A percentile compares a stretch with the other conserved stretches of the same genome.
Evolutionary conservation across 2,329 filamentous ascomycete genomes (phyloP).

Genomic region (Aspergillus novoparasiticus): DNA sequence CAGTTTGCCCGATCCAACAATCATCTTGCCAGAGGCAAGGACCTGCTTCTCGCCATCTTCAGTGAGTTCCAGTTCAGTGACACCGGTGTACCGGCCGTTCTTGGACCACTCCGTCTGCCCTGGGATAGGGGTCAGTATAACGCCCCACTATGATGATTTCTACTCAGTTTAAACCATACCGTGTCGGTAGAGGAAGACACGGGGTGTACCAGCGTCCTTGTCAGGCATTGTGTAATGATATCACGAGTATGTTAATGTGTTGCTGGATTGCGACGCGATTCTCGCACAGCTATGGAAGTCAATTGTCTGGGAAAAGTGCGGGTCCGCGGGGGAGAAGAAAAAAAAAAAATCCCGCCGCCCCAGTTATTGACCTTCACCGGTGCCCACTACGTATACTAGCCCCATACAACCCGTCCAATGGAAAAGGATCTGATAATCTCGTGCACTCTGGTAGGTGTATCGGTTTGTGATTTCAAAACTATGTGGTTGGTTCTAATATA

Average conservation of each 20-base stretch:
- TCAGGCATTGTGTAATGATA: constrained; percentile 34
- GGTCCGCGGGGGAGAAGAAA: not conserved
- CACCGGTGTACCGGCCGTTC: constrained; percentile 51
- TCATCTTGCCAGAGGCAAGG: constrained; percentile 43
- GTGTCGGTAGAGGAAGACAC: constrained; percentile 42
- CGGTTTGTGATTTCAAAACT: not conserved
- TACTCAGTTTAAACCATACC: constrained; percentile 26
- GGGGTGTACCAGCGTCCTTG: constrained; percentile 37
- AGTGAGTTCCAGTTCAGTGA: constrained; percentile 49
- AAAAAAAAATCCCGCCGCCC: not conserved
- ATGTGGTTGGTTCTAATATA: not conserved
- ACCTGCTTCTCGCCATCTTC: constrained; percentile 49
- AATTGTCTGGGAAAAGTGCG: not conserved
- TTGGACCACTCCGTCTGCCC: constrained; percentile 52
- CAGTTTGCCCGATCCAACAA: constrained; percentile 55
- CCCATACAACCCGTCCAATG: not conserved
- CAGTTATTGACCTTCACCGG: not conserved
- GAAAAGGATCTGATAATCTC: not conserved
- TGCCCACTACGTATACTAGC: not conserved
- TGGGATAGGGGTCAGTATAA: not conserved
- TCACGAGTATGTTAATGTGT: not conserved
- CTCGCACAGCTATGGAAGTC: not conserved
- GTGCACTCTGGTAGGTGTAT: not conserved
- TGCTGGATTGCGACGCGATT: not conserved
- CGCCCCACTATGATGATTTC: too few species aligned